These are phyloP conservation scores for Epicoccum nigrum DNA, from an alignment of 2,329 filamentous ascomycete species.

Conservation along the genomic window DNA sequence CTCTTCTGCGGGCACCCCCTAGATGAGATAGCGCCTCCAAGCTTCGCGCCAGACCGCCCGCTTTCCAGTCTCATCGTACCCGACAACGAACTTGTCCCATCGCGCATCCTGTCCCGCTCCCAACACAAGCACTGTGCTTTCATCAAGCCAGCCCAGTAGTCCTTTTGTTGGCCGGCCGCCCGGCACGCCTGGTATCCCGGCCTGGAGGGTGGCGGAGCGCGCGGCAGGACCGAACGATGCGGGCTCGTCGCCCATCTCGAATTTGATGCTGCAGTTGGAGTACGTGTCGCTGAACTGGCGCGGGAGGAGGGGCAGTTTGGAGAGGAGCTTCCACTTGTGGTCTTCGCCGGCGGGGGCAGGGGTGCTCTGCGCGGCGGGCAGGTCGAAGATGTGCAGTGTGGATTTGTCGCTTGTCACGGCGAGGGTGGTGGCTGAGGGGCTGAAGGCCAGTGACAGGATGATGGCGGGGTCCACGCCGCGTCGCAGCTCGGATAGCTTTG, in stretches of 20 bases:
- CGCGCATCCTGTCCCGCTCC: conserved; percentile 79
- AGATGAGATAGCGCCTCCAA: conserved; percentile 77
- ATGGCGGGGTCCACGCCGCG: conserved; percentile 87
- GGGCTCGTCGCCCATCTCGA: conserved; percentile 81
- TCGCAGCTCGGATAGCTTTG: conserved; percentile 81
- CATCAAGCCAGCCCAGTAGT: conserved; percentile 80
- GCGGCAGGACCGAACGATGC: conserved; percentile 35
- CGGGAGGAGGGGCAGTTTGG: conserved; percentile 83
- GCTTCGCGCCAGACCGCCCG: conserved; percentile 72
- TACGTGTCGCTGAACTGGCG: conserved; percentile 89
- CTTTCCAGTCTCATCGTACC: conserved; percentile 66
- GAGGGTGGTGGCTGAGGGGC: conserved; percentile 76
- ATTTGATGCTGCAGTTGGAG: conserved; percentile 79
- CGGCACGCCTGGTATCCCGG: conserved; percentile 60
- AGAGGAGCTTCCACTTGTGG: conserved; percentile 81
- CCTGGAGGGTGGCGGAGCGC: conserved; percentile 46
- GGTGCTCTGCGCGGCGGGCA: conserved; percentile 58
- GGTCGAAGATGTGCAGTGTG: conserved; percentile 90
- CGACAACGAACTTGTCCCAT: conserved; percentile 77
- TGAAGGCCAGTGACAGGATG: conserved; percentile 88
- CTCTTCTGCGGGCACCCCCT: too few relatives aligned
- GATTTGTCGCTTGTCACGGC: conserved; percentile 97
- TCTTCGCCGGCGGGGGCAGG: conserved; percentile 25
- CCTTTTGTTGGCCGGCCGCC: conserved; percentile 75
- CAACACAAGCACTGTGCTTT: conserved; percentile 75